A percentile compares a stretch with the other conserved stretches of the same genome.
Conservation (phyloP, 2,329 filamentous ascomycete genomes). For the Mariannaea elegans region DNA sequence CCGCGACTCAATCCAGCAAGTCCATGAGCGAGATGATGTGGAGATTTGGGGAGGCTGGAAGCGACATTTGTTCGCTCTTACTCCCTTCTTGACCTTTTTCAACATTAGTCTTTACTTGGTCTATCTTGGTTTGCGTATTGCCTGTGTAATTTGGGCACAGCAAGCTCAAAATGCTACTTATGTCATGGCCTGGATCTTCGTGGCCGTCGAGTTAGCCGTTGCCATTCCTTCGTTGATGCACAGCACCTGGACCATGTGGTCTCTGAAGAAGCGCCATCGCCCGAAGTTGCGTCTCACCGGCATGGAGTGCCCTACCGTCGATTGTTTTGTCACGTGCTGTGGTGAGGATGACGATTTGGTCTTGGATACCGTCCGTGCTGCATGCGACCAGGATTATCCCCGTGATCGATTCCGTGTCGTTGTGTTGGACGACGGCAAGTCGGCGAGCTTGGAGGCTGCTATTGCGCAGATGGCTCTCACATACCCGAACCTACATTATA, state of each 20-base stretch:
- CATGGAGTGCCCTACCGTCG: constrained; percentile 61
- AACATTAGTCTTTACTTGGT: constrained; percentile 54
- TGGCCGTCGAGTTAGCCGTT: constrained; percentile 62
- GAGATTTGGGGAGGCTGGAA: constrained; percentile 58
- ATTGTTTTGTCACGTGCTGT: constrained; percentile 66
- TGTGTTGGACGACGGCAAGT: constrained; percentile 64
- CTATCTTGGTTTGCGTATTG: constrained; percentile 62
- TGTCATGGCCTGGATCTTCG: constrained; percentile 65
- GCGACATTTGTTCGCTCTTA: constrained; percentile 49
- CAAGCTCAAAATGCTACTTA: constrained; percentile 50
- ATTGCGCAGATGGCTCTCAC: constrained; percentile 49
- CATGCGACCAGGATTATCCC: constrained; percentile 65
- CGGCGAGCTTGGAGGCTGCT: constrained; percentile 51
- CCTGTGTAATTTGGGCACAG: constrained; percentile 62
- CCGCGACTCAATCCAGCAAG: constrained; percentile 47
- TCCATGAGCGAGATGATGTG: constrained; percentile 53
- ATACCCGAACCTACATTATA: constrained; percentile 62
- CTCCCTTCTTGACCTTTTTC: constrained; percentile 50
- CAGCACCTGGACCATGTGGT: constrained; percentile 66
- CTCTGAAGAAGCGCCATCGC: constrained; percentile 61
- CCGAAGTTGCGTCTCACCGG: constrained; percentile 62
- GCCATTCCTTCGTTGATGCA: constrained; percentile 65
- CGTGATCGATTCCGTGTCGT: constrained; percentile 61
- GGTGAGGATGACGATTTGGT: constrained; percentile 65
- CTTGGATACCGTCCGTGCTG: constrained; percentile 64